Evolutionary conservation across 1,284 basidiomycete species (phyloP).

Genomic region (Macrocystidia cucumis): DNA sequence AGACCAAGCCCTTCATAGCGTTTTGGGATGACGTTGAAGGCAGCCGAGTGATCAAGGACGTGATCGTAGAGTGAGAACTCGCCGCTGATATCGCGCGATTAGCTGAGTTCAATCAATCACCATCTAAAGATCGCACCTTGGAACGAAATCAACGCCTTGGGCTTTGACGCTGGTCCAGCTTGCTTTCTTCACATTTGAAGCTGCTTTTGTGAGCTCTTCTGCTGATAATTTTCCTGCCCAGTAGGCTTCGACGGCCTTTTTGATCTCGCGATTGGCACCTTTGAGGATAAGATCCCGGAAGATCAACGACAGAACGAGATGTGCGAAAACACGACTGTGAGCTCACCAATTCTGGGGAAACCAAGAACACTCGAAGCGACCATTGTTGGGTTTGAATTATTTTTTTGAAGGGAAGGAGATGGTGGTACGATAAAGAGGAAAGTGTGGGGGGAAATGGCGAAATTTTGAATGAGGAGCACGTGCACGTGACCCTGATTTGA

Average conservation of each 20-base stretch:
- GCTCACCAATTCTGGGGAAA: conserved; percentile 92
- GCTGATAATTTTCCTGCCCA: conserved; percentile 93
- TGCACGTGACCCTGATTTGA: too few species aligned
- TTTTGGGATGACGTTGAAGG: conserved; percentile 96
- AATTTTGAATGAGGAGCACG: too few species aligned
- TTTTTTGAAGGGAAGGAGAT: conserved; percentile 16
- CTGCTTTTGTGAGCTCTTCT: conserved; percentile 85
- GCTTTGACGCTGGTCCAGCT: conserved; percentile 90
- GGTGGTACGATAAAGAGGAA: conserved; percentile 22
- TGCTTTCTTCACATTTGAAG: conserved; percentile 85
- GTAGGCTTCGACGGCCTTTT: conserved; percentile 98
- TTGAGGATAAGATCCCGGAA: conserved; percentile 7
- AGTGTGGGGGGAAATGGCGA: conserved; percentile 10
- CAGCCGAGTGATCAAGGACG: conserved; percentile 95
- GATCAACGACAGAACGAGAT: conserved; percentile 4
- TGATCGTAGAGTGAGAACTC: conserved; percentile 99
- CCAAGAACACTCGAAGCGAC: conserved; percentile 86
- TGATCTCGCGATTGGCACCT: conserved; percentile 95
- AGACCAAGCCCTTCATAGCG: conserved; percentile 89
- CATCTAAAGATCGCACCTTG: conserved; percentile 56
- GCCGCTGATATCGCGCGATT: conserved; percentile 50
- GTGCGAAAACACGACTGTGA: background rate
- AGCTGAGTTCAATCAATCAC: conserved; percentile 15
- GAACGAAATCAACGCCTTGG: conserved; percentile 87
- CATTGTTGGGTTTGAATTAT: conserved; percentile 48